Evolutionary conservation across 345 rosid genomes (phyloP).

Genomic region (Pistacia vera): DNA sequence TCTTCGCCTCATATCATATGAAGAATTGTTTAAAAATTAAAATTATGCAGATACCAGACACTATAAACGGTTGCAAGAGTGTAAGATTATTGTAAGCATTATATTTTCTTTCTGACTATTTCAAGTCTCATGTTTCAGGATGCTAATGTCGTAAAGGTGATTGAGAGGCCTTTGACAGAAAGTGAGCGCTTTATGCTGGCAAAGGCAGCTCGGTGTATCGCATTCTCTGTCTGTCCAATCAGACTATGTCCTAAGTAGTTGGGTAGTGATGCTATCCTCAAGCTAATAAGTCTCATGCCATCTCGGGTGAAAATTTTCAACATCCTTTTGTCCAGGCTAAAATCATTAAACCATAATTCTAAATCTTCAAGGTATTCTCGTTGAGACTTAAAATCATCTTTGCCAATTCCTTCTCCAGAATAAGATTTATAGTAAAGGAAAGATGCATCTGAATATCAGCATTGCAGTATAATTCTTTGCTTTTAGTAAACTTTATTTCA

Average conservation of each 20-base stretch:
- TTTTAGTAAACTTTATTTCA: background rate
- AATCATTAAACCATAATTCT: background rate
- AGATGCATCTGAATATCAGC: background rate
- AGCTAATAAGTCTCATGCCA: conserved; percentile 1
- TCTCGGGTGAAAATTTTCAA: background rate
- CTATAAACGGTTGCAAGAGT: background rate
- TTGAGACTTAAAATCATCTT: background rate
- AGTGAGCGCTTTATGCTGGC: conserved; percentile 89
- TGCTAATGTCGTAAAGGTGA: conserved; percentile 79
- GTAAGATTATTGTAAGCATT: conserved; percentile 4
- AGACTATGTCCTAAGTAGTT: conserved; percentile 68
- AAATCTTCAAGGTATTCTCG: background rate
- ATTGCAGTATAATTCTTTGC: background rate
- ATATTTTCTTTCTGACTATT: conserved; percentile 9
- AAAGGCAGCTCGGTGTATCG: conserved; percentile 86
- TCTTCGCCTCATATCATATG: too few species aligned
- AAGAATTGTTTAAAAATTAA: background rate
- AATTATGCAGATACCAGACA: background rate
- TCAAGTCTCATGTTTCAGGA: conserved; percentile 46
- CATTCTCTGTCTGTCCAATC: conserved; percentile 86
- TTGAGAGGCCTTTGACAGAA: conserved; percentile 87
- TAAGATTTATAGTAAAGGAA: background rate
- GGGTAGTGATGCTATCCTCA: background rate
- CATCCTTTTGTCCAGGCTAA: background rate
- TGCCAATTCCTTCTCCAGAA: background rate